Evolutionary conservation across 306 rosid species (phyloP), one percentile per base, ranked within the genome.

Genomic region (Medicago arabica): DNA sequence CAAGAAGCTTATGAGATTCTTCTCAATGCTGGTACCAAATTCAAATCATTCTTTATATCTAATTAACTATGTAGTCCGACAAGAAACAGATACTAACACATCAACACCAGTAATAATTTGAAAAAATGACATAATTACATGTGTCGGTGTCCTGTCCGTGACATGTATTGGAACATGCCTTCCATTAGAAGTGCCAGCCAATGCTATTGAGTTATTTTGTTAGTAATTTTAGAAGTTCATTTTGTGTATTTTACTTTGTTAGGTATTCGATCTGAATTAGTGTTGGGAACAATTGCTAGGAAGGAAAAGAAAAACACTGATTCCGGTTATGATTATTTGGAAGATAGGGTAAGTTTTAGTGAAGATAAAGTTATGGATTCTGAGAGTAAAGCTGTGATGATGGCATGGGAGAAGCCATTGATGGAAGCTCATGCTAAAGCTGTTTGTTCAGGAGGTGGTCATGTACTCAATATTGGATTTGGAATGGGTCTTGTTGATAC

Each of bases 381-480:
- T 10, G 86, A 86, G 1, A 90, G 91, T 76, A 92, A 92, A 86
- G 97, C 97, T 36, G 92, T 95, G 60, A 90, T 95, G 99, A 95
- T 92, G 99, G 97, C 93, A 12, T 89, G 99, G 97, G 99, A 95
- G 88, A 92, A 88, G 65, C 99, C 97, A 5, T 83, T 92, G 82
- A 90, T 95, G 99, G 99, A 95, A 85, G 97, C 97, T 49, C 99
- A 92, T 81, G 96, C 97, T 7, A 92, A 92, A 75, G 99, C 99
- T 43, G 89, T 90, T 83, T 90, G 97, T 80, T 89, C 93, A 4
- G 96, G 88, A 4, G 97, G 96, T 71, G 96, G 96, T 76, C 93
- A 86, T 77, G 53, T 92, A 7, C 83, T 92, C 75, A 95, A 90
- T 83, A 70, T 95, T 78, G 99, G 96, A 36, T 95, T 90, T 31